phyloP scores from a whole-genome alignment of 306 rosid genomes.

The Quercus variabilis region DNA sequence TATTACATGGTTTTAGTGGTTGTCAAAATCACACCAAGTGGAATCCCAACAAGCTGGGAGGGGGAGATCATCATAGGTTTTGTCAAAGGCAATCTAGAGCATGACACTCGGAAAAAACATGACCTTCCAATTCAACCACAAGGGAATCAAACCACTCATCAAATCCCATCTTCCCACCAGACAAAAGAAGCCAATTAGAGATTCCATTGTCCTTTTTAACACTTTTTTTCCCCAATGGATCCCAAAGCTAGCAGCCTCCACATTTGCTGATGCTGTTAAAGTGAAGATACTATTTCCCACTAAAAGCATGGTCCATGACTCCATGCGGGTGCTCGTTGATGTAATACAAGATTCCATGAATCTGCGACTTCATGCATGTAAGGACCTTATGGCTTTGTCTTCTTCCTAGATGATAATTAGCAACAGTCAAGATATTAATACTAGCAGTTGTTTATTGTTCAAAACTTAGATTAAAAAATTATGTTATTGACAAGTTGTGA shows the following conservation, averaged over 20 bases:
- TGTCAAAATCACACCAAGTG: conserved; percentile 13
- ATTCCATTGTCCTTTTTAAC: background rate
- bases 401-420: background rate
- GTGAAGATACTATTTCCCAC: background rate
- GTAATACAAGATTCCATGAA: background rate
- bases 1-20: background rate
- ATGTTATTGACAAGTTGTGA: too few relatives aligned
- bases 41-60: background rate
- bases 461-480: background rate
- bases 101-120: background rate
- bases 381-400: background rate
- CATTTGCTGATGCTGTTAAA: background rate
- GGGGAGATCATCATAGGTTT: background rate
- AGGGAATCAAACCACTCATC: background rate
- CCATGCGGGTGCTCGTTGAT: background rate
- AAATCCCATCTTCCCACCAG: background rate
- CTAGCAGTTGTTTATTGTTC: background rate
- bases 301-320: background rate
- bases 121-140: background rate
- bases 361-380: background rate
- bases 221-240: background rate
- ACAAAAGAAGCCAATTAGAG: background rate
- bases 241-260: background rate
- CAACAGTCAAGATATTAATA: background rate
- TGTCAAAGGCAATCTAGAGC: background rate